Percentiles rank a stretch among this genome's conserved stretches.
These are phyloP conservation scores for Fusarium sp. DNA, from an alignment of 2,329 filamentous ascomycete species.

Conservation along the genomic window DNA sequence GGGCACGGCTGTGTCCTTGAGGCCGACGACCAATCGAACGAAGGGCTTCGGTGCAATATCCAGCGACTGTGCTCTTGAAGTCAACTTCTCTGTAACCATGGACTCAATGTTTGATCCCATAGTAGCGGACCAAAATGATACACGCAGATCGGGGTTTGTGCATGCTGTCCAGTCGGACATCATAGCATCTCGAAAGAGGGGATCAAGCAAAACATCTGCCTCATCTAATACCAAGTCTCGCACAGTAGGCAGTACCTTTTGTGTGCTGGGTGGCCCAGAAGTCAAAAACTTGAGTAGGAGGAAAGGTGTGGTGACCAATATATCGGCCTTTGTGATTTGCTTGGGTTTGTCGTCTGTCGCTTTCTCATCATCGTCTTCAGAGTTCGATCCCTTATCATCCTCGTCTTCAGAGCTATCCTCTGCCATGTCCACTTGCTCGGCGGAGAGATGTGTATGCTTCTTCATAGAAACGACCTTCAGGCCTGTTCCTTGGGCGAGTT, in stretches of 20 bases:
- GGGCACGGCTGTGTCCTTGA: slow-evolving; percentile 95
- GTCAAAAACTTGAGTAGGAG: slow-evolving; percentile 80
- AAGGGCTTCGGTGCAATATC: slow-evolving; percentile 64
- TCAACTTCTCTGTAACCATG: slow-evolving; percentile 77
- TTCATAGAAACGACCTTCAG: slow-evolving; percentile 85
- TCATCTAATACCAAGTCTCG: slow-evolving; percentile 87
- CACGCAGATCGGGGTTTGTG: slow-evolving; percentile 74
- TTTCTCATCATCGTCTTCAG: slow-evolving; percentile 52
- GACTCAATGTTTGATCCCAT: slow-evolving; percentile 95
- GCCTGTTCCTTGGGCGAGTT: slow-evolving; percentile 80
- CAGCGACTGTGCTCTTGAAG: slow-evolving; percentile 62
- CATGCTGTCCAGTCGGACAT: slow-evolving; percentile 86
- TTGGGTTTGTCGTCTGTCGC: slow-evolving; percentile 46
- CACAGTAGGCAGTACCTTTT: slow-evolving; percentile 73
- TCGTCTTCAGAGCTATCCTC: slow-evolving; percentile 59
- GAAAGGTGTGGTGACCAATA: slow-evolving; percentile 62
- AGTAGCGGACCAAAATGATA: slow-evolving; percentile 94
- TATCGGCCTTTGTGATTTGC: slow-evolving; percentile 53
- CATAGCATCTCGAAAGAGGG: slow-evolving; percentile 90
- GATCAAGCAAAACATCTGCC: slow-evolving; percentile 93
- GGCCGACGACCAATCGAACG: slow-evolving; percentile 89
- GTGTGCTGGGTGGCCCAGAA: slow-evolving; percentile 58
- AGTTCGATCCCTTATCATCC: slow-evolving; percentile 56
- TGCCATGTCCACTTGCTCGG: slow-evolving; percentile 57
- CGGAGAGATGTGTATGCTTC: slow-evolving; percentile 81